A percentile compares a stretch with the other conserved stretches of the same genome.
Conservation (phyloP, 2,329 filamentous ascomycete species). For the Boeremia exigua region DNA sequence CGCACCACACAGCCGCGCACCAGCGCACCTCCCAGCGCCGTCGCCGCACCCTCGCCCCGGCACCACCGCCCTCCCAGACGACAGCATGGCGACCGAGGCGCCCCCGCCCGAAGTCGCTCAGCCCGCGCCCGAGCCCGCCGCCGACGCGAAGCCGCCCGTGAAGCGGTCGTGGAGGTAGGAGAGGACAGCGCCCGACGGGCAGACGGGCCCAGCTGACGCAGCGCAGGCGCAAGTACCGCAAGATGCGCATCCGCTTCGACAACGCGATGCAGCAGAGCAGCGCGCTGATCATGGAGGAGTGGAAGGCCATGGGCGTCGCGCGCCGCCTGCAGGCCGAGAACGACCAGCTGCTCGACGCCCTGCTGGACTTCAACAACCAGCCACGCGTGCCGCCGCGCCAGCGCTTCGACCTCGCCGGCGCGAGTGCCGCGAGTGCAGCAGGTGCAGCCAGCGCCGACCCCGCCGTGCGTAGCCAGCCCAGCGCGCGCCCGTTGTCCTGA, state of each 20-base stretch:
- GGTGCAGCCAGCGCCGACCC: slow-evolving; percentile 38
- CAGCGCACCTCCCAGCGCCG: not conserved
- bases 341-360: slow-evolving; percentile 86
- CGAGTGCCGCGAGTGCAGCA: slow-evolving; percentile 11
- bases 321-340: slow-evolving; percentile 89
- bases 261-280: slow-evolving; percentile 81
- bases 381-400: slow-evolving; percentile 76
- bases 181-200: too few species aligned
- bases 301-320: slow-evolving; percentile 78
- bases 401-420: slow-evolving; percentile 71
- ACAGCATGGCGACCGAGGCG: slow-evolving; percentile 40
- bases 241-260: slow-evolving; percentile 83
- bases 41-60: not conserved
- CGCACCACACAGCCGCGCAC: not conserved
- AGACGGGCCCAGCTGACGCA: not conserved
- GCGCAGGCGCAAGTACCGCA: slow-evolving; percentile 84
- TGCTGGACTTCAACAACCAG: slow-evolving; percentile 87
- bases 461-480: too few species aligned
- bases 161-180: slow-evolving; percentile 49
- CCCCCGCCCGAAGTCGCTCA: slow-evolving; percentile 9
- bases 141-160: slow-evolving; percentile 35
- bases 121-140: slow-evolving; percentile 12
- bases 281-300: slow-evolving; percentile 79
- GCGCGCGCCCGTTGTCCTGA: too few species aligned
- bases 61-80: not conserved